Conservation (phyloP, 345 rosid genomes). For the Eucalyptus lansdowneana region DNA sequence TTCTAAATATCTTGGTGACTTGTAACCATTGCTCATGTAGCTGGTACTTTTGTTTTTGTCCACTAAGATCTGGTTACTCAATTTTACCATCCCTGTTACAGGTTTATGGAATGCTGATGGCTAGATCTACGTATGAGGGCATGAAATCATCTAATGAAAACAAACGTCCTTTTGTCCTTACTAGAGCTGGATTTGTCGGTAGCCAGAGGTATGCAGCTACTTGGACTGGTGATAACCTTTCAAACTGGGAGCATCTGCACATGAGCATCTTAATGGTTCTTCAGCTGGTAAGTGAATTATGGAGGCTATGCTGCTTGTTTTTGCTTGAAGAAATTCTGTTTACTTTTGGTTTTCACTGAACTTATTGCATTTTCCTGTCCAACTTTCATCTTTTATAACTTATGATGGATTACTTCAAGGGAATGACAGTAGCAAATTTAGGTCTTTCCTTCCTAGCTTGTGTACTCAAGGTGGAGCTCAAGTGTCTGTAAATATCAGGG, state of each 20-base stretch:
- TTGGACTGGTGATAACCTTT: slow-evolving; percentile 94
- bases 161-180: slow-evolving; percentile 86
- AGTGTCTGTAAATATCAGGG: background rate
- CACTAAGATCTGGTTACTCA: background rate
- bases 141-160: slow-evolving; percentile 56
- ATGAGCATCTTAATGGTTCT: slow-evolving; percentile 92
- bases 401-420: background rate
- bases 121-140: slow-evolving; percentile 85
- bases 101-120: slow-evolving; percentile 95
- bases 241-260: slow-evolving; percentile 88
- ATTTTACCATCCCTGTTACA: background rate
- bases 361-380: background rate
- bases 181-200: slow-evolving; percentile 92
- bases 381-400: background rate
- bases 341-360: background rate
- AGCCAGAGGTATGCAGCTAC: slow-evolving; percentile 89
- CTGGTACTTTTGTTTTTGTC: background rate
- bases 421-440: background rate
- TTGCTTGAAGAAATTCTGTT: background rate
- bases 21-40: background rate
- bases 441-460: background rate
- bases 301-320: background rate
- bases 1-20: background rate
- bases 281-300: slow-evolving; percentile 58
- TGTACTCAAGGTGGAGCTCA: background rate